Base-by-base conservation (phyloP, 2,329 filamentous ascomycete species). In the Penicillium capsulatum region DNA sequence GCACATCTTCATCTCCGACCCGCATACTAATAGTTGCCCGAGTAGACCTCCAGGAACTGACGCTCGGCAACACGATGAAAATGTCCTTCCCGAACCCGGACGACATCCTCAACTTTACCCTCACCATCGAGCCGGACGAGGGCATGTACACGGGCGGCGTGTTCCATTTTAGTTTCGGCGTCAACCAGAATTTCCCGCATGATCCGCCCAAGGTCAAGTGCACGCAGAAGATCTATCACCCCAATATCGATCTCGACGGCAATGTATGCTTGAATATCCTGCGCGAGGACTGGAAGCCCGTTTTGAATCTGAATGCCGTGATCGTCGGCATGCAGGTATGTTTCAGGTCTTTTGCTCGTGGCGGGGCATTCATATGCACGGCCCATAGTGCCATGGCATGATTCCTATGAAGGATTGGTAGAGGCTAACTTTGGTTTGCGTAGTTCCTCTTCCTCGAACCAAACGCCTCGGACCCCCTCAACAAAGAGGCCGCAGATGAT, bases 231-330 rank as follows among this genome's bases (percentile, higher is more conserved):
- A 97, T 98, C 58, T 98, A 98, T 71, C 92, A 98, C 65, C 92
- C 92, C 4, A 98, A 98, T 68, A 98, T 98, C 63, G 92, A 98
- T 61, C 77, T 95, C 28, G 88, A 97, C 64, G 92, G 92, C 55
- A 98, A 98, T 63, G 90, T 98, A 48, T 98, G 92, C 72, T 71
- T 98, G 60, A 98, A 98, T 66, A 98, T 98, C 58, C 69, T 98
- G 59, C 76, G 92, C 47, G 92, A 98, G 71, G 92, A 98, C 71
- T 98, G 92, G 92, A 98, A 97, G 74, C 92, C 92, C 0, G 92
- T 98, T 31, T 71, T 98, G 62, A 97, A 97, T 65, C 68, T 98
- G 63, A 96, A 97, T 62, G 90, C 92, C 11, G 89, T 97, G 28
- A 92, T 98, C 53, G 89, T 97, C 37, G 92, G 92, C 29, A 70